Base-by-base conservation (phyloP, 2,329 filamentous ascomycete species). In the Penicillium sp. region DNA sequence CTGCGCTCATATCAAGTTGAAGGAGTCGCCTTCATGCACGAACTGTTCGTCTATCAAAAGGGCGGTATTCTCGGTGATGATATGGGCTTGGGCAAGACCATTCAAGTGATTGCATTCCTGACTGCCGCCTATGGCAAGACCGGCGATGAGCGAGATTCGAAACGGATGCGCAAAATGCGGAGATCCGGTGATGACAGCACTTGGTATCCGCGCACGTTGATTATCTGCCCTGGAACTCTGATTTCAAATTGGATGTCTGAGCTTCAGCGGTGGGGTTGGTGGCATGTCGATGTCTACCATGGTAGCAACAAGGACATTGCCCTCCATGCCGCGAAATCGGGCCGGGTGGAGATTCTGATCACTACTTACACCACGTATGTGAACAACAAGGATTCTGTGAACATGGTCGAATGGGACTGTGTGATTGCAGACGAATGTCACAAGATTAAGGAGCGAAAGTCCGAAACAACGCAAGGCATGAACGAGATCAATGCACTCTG, bases 11-110 rank as follows among this genome's bases (percentile, higher is more conserved):
- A 99, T 71, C 95, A 99, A 75, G 83, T 98, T 1, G 86, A 91
- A 30, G 95, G 95, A 5, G 91, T 90, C 15, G 84, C 86, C 35
- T 98, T 97, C 71, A 82, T 99, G 8, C 93, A 98, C 74, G 86
- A 91, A 62, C 85, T 91, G 24, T 98, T 98, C 73, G 90, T 97
- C 4, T 94, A 92, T 67, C 95, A 99, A 72, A 90, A 89, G 69
- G 95, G 95, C 0, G 92, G 91, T 1, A 91, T 99, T 24, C 83
- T 99, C 0, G 93, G 94, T 3, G 95, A 99, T 73, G 95, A 99
- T 72, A 99, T 99, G 95, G 95, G 95, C 22, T 79, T 99, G 35
- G 95, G 95, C 0, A 99, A 99, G 78, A 99, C 95, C 0, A 92
- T 99, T 2, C 95, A 99, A 76, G 92, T 99, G 28, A 95, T 93